Conservation (phyloP, 768 basidiomycete species). For the Russula sp. region DNA sequence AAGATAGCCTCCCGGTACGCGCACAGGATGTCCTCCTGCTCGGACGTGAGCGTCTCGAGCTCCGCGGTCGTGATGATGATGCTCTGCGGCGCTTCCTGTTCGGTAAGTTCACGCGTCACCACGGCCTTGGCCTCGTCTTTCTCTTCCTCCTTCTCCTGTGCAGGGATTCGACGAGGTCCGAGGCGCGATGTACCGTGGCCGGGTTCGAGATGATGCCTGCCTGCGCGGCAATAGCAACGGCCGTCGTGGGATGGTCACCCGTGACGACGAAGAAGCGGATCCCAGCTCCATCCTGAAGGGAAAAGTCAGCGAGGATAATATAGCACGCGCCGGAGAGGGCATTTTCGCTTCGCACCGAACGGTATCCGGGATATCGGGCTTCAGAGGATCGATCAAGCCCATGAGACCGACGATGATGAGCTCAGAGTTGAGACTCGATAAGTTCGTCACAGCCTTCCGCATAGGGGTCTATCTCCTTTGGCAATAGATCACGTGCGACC, state of each 20-base stretch:
- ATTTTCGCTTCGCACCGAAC: constrained; percentile 27
- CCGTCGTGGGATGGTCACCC: constrained; percentile 54
- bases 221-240: constrained; percentile 55
- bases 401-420: constrained; percentile 53
- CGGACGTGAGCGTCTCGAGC: constrained; percentile 19
- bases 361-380: constrained; percentile 47
- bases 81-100: constrained; percentile 27
- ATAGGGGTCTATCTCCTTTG: constrained; percentile 29
- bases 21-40: constrained; percentile 28
- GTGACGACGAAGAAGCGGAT: constrained; percentile 62
- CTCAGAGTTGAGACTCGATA: constrained; percentile 38
- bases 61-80: constrained; percentile 40
- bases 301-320: neutral
- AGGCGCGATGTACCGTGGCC: constrained; percentile 32
- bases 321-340: neutral
- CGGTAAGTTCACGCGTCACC: neutral
- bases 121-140: constrained; percentile 26
- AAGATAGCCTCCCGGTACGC: constrained; percentile 50
- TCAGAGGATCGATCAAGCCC: constrained; percentile 56
- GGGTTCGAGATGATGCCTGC: constrained; percentile 50
- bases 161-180: constrained; percentile 33
- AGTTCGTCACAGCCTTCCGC: constrained; percentile 39
- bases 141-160: constrained; percentile 29
- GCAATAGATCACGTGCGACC: constrained; percentile 33
- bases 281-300: constrained; percentile 39